These are phyloP conservation scores for Arthrobotrys sinensis DNA, from an alignment of 2,329 filamentous ascomycete species.

Conservation along the genomic window DNA sequence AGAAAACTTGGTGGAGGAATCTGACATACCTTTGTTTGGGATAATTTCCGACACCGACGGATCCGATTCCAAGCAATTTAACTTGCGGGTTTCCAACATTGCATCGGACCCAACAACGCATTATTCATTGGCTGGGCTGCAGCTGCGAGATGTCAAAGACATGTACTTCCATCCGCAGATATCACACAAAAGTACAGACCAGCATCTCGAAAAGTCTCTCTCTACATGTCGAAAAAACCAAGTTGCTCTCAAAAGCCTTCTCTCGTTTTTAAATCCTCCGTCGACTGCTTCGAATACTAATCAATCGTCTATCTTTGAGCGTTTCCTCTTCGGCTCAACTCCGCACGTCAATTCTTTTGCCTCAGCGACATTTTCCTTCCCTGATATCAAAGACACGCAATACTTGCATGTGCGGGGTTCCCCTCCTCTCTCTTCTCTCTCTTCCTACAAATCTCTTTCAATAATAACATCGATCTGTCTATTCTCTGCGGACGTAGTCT, in stretches of 20 bases:
- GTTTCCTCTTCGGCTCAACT: slow-evolving; percentile 38
- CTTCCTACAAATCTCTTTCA: slow-evolving; percentile 21
- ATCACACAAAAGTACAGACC: slow-evolving; percentile 1
- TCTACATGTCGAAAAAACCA: slow-evolving; percentile 42
- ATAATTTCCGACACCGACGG: slow-evolving; percentile 24
- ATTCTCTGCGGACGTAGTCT: slow-evolving; percentile 50
- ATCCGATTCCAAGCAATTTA: slow-evolving; percentile 6
- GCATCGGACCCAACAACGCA: neutral
- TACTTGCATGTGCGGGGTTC: slow-evolving; percentile 52
- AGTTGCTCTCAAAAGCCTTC: slow-evolving; percentile 15
- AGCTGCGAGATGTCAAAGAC: slow-evolving; percentile 38
- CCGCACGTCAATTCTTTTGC: slow-evolving; percentile 49
- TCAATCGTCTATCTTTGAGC: slow-evolving; percentile 37
- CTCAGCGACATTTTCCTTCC: slow-evolving; percentile 34
- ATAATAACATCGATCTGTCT: slow-evolving; percentile 48
- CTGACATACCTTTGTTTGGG: neutral
- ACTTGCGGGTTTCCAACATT: neutral
- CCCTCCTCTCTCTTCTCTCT: slow-evolving; percentile 36
- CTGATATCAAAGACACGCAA: slow-evolving; percentile 34
- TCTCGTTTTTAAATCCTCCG: slow-evolving; percentile 29
- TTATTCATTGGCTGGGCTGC: neutral
- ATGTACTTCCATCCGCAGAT: slow-evolving; percentile 34
- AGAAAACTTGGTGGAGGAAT: neutral
- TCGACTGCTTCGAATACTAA: slow-evolving; percentile 1
- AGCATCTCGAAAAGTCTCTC: slow-evolving; percentile 35